phyloP scores from a whole-genome alignment of 2,329 filamentous ascomycete species.

The Penicillium sp. region DNA sequence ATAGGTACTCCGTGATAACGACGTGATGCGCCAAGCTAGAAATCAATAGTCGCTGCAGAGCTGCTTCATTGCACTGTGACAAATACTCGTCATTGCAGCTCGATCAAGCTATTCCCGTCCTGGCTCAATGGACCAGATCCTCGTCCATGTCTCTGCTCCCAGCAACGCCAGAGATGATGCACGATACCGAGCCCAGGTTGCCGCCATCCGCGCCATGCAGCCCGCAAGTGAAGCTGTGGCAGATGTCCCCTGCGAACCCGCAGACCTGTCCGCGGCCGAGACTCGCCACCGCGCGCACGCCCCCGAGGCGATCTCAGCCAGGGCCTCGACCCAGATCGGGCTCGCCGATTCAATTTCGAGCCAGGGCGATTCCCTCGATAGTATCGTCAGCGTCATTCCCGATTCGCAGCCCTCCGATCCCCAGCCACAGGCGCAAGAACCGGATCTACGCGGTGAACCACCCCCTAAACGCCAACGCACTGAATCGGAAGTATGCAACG shows the following conservation, averaged over 20 bases:
- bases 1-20: not conserved
- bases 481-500: not conserved
- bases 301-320: not conserved
- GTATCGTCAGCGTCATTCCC: slow-evolving; percentile 39
- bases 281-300: not conserved
- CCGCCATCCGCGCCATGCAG: slow-evolving; percentile 29
- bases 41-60: slow-evolving; percentile 2
- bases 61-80: not conserved
- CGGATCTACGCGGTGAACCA: not conserved
- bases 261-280: not conserved
- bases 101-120: not conserved
- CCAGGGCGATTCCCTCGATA: slow-evolving; percentile 28
- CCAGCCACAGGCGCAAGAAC: not conserved
- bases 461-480: not conserved
- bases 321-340: not conserved
- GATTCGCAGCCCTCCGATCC: slow-evolving; percentile 35
- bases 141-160: slow-evolving; percentile 44
- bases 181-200: slow-evolving; percentile 39
- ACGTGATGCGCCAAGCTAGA: not conserved
- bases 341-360: not conserved
- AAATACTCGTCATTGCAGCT: not conserved
- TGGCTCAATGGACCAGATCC: slow-evolving; percentile 32
- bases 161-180: slow-evolving; percentile 38
- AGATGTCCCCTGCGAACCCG: not conserved
- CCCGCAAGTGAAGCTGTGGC: not conserved